Base-by-base conservation (phyloP, 1,139 yeast genomes). In the Eremothecium gossypii region DNA sequence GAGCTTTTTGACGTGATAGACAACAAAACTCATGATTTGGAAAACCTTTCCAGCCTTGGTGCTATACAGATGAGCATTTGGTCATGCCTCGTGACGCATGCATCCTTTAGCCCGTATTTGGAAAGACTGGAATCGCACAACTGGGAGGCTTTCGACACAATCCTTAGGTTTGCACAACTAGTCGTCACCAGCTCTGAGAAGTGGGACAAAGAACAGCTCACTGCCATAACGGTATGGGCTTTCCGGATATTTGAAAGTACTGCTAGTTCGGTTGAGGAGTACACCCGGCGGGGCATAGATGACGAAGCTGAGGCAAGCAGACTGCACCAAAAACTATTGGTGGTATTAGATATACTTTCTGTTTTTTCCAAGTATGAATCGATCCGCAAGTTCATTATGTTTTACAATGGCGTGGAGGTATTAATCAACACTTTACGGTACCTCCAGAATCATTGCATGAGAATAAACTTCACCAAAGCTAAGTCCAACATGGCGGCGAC, bases 201-300 rank as follows among this genome's bases (percentile, higher is more conserved):
- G 27, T 79, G 84, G 83, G 67, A 70, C 43, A 71, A 72, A 39
- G 67, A 67, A 40, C 68, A 77, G 45, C 51, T 77, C 8, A 69
- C 74, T 0, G 72, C 71, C 1, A 64, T 80, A 10, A 61, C 79
- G 41, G 65, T 76, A 0, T 80, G 87, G 86, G 57, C 67, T 12
- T 64, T 65, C 46, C 71, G 70, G 23, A 52, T 71, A 33, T 72
- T 69, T 45, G 60, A 61, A 32, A 44, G 50, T 4, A 41, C 58
- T 0, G 41, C 54, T 2, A 27, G 38, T 0, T 48, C 51, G 26
- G 46, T 58, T 2, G 50, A 51, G n/a, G 37, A 41, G 2, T 60
- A 55, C 39, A 64, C 66, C 44, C 41, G 48, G 23, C 26, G 12
- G 4, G 36, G 42, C 2, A 8, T 38, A 7, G 55, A 51, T 10